A percentile compares a stretch with the other conserved stretches of the same genome.
Conservation (phyloP, 169 alveolate species). For the Babesia sp. region DNA sequence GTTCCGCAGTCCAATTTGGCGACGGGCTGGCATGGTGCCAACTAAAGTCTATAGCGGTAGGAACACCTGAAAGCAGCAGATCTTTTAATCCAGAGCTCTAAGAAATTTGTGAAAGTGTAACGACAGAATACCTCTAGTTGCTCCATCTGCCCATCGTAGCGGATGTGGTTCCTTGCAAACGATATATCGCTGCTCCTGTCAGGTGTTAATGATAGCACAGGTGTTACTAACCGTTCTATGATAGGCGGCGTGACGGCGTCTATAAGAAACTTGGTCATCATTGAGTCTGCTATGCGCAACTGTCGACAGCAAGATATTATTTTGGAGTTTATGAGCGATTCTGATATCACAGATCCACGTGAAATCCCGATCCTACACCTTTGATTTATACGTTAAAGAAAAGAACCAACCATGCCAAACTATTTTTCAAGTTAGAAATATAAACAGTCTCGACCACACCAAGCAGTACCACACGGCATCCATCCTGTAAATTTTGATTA, state of each 20-base stretch:
- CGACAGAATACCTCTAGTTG: constrained; percentile 41
- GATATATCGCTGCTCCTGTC: background rate
- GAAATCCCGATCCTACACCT: constrained; percentile 30
- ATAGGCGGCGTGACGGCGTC: constrained; percentile 61
- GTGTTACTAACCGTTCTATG: constrained; percentile 38
- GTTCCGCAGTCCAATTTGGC: constrained; percentile 42
- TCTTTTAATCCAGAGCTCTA: constrained; percentile 39
- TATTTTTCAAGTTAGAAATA: constrained; percentile 24
- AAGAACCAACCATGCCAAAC: constrained; percentile 41
- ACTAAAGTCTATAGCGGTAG: constrained; percentile 35
- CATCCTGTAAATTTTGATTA: constrained; percentile 7
- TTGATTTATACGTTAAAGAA: background rate
- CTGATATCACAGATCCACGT: constrained; percentile 22
- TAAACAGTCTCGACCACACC: constrained; percentile 44
- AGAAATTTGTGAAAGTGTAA: background rate
- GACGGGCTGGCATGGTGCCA: constrained; percentile 43
- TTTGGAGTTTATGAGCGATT: constrained; percentile 2
- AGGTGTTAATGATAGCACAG: background rate
- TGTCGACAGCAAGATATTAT: constrained; percentile 45
- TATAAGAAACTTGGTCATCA: background rate
- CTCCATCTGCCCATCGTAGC: constrained; percentile 10
- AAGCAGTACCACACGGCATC: constrained; percentile 39
- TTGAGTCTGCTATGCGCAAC: constrained; percentile 43
- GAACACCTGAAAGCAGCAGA: background rate
- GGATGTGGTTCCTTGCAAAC: constrained; percentile 40